phyloP scores from a whole-genome alignment of 2,329 filamentous ascomycete species.

The Trematosphaeria pertusa region DNA sequence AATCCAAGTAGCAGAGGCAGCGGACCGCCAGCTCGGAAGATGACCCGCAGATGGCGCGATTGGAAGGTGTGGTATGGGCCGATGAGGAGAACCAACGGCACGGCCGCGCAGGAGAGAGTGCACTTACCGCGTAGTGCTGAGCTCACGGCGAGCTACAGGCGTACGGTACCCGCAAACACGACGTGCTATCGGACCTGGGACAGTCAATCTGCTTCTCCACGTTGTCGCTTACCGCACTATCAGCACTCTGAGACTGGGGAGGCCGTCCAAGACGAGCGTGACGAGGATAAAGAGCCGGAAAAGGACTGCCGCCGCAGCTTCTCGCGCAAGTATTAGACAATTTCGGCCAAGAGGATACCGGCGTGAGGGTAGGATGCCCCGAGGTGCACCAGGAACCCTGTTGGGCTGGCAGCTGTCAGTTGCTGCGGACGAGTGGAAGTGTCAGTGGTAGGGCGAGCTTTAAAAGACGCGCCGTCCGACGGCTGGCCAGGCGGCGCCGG shows the following conservation, averaged over 20 bases:
- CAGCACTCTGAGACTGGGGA: constrained; percentile 13
- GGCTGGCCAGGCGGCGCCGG: constrained; percentile 29
- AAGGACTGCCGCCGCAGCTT: constrained; percentile 31
- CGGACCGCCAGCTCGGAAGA: constrained; percentile 42
- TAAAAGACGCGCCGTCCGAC: constrained; percentile 29
- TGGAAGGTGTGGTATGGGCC: constrained; percentile 33
- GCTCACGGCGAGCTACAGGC: constrained; percentile 23
- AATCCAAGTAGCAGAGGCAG: constrained; percentile 33
- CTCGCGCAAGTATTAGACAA: constrained; percentile 27
- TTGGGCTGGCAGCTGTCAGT: constrained; percentile 32
- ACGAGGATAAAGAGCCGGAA: constrained; percentile 35
- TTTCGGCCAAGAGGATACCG: constrained; percentile 46
- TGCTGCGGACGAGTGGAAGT: constrained; percentile 49
- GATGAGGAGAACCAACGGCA: constrained; percentile 23
- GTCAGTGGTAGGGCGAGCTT: constrained; percentile 33
- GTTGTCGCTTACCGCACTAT: constrained; percentile 34
- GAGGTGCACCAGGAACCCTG: constrained; percentile 40
- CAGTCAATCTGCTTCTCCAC: constrained; percentile 30
- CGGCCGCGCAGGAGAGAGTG: constrained; percentile 25
- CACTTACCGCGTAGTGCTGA: constrained; percentile 40
- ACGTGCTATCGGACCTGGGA: constrained; percentile 24
- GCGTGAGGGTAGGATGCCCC: constrained; percentile 31
- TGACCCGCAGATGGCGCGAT: constrained; percentile 35
- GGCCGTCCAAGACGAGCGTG: constrained; percentile 14
- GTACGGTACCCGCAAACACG: constrained; percentile 9